Percentiles rank a stretch among this genome's conserved stretches.
phyloP scores from a whole-genome alignment of 257 asterid species.

The Perilla frutescens region DNA sequence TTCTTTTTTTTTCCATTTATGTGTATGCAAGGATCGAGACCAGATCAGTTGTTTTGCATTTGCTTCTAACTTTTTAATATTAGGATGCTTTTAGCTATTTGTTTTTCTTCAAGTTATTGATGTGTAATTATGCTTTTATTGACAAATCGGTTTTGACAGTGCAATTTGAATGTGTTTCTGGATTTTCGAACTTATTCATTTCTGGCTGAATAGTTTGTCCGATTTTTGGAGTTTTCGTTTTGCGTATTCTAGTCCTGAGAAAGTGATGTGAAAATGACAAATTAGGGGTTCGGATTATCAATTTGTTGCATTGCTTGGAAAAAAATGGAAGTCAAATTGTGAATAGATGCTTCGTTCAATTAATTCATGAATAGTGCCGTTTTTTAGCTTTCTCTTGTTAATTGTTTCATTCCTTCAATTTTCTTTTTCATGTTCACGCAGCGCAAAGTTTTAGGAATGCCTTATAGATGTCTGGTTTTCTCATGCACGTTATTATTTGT shows the following conservation, averaged over 20 bases:
- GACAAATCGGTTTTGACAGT: background rate
- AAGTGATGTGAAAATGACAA: background rate
- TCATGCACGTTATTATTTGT: background rate
- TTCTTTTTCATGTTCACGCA: background rate
- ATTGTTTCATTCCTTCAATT: background rate
- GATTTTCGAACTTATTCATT: background rate
- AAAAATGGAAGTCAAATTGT: constrained; percentile 9
- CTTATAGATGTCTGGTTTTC: background rate
- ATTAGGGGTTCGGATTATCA: background rate
- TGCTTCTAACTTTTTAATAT: background rate
- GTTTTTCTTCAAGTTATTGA: background rate
- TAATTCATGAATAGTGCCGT: background rate
- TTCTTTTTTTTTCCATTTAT: background rate
- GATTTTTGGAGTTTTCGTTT: background rate
- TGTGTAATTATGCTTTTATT: background rate
- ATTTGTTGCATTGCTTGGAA: constrained; percentile 2
- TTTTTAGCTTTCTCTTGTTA: background rate
- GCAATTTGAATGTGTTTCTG: constrained; percentile 21
- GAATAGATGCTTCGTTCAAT: background rate
- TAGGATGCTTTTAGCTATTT: constrained; percentile 5
- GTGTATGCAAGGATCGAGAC: constrained; percentile 10
- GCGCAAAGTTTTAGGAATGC: background rate
- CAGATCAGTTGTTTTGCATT: constrained; percentile 25
- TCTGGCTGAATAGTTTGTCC: background rate
- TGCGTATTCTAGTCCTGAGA: background rate